Evolutionary conservation across 805 yeast genomes (phyloP), one percentile per base, ranked within the genome.

Genomic region (Nakazawaea holstii): DNA sequence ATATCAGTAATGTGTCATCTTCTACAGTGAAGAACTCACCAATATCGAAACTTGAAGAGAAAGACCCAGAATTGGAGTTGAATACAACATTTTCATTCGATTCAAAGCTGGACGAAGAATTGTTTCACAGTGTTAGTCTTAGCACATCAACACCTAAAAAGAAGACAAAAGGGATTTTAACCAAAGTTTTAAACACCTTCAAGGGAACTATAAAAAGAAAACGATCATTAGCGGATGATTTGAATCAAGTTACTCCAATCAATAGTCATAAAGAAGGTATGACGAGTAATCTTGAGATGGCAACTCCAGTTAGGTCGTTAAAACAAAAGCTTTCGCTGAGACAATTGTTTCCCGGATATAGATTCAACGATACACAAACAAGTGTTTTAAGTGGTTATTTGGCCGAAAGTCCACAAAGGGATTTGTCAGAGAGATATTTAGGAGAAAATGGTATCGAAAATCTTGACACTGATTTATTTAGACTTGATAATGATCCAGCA

Each of bases 361-460:
- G 30, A 8, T 33, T 33, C 36, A 14, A 33, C 14, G 36, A n/a
- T 10, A 8, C 17, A 29, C 42, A 39, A 29, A 4, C n/a, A 7
- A 39, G 42, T 14, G 35, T 29, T 9, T 14, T 39, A n/a, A 39
- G 35, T 15, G 42, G 42, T 4, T 39, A 39, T n/a, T 17, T 39
- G 8, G 11, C 35, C 4, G 42, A 39, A 11, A 14, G 35, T 29
- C 42, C 42, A 39, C 35, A 39, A n/a, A 28, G 30, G 15, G 26
- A 32, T 13, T 35, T 41, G n/a, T 24, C 37, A 26, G 45, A 41
- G 13, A 41, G 45, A n/a, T 41, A 41, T 14, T n/a, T 33, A 2
- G 38, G 45, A n/a, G 45, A 41, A 17, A 32, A 32, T 8, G 45
- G 39, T 33, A n/a, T 14, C 10, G 31, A 13, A 6, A 33, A 41